Percentiles rank a stretch among this genome's conserved stretches.
phyloP scores from a whole-genome alignment of 345 rosid species.

The Theobroma cacao region DNA sequence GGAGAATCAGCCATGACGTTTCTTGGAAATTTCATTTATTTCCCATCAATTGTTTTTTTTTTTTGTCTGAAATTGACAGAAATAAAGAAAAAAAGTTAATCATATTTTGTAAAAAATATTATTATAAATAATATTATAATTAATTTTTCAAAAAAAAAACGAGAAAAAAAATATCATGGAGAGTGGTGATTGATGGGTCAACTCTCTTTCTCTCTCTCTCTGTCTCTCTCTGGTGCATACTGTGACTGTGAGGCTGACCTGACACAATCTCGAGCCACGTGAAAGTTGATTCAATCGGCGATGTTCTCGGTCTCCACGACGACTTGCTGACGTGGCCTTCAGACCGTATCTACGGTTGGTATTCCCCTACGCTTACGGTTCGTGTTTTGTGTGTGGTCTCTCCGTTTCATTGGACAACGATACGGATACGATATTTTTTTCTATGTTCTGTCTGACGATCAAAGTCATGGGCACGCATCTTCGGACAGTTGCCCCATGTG shows the following conservation, averaged over 20 bases:
- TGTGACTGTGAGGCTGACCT: neutral
- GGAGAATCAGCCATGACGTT: neutral
- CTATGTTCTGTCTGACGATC: neutral
- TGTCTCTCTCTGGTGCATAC: neutral
- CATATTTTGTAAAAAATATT: too few species aligned
- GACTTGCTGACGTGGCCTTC: neutral
- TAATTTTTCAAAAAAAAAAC: too few species aligned
- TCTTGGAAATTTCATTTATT: neutral
- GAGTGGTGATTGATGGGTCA: neutral
- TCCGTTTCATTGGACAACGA: neutral
- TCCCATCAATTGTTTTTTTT: neutral
- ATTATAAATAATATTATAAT: too few species aligned
- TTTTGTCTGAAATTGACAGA: too few species aligned
- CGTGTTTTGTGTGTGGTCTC: neutral
- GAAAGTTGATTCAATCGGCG: neutral
- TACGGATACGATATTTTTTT: neutral
- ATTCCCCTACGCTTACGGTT: neutral
- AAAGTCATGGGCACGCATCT: neutral
- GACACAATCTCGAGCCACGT: constrained; percentile 4
- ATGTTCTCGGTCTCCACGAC: neutral
- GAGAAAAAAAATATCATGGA: too few species aligned
- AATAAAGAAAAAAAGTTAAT: too few species aligned
- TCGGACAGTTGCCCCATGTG: constrained; percentile 30
- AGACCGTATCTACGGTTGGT: neutral
- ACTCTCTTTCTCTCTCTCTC: neutral